A percentile compares a stretch with the other conserved stretches of the same genome.
phyloP scores from a whole-genome alignment of 495 filamentous ascomycete genomes.

The Tuber umbilicatum region DNA sequence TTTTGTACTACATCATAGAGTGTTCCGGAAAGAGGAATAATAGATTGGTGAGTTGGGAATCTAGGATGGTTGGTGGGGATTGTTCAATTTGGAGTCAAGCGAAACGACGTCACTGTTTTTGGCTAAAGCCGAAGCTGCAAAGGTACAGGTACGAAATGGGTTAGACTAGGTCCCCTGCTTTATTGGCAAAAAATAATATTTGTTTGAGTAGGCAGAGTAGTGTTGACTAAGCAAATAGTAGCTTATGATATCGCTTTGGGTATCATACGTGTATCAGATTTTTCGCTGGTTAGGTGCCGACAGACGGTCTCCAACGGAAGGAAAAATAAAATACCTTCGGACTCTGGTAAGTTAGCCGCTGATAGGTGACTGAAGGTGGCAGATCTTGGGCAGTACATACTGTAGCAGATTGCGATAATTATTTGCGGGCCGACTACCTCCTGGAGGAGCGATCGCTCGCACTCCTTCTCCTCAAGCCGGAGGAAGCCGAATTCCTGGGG shows the following conservation, averaged over 20 bases:
- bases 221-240: constrained; percentile 2
- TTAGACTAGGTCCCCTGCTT: background rate
- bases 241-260: background rate
- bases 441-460: background rate
- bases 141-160: background rate
- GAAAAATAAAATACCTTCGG: background rate
- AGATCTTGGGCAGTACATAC: background rate
- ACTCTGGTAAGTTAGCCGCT: background rate
- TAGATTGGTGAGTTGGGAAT: background rate
- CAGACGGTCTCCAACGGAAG: background rate
- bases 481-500: background rate
- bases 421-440: background rate
- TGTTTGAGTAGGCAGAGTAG: too few relatives aligned
- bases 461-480: background rate
- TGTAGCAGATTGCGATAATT: background rate
- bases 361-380: background rate
- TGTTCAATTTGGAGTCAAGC: background rate
- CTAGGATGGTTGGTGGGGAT: background rate
- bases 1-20: background rate
- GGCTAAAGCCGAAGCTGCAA: background rate
- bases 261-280: background rate
- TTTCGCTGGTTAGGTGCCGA: background rate
- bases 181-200: background rate
- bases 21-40: background rate
- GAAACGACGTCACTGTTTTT: background rate